Percentiles rank a stretch among this genome's conserved stretches.
phyloP scores from a whole-genome alignment of 2,329 filamentous ascomycete genomes.

The Cercospora janseana region DNA sequence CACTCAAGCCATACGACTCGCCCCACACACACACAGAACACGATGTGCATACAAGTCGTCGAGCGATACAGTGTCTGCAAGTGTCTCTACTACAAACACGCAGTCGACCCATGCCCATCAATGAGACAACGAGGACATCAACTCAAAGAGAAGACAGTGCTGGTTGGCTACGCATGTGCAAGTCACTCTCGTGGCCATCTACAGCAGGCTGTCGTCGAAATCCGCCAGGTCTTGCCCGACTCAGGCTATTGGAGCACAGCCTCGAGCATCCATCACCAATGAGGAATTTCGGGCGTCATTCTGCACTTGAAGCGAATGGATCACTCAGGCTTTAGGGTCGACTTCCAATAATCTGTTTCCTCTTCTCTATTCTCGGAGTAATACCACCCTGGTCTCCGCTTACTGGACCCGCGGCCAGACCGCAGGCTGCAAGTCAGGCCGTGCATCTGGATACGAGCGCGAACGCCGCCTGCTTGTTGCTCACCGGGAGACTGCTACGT shows the following conservation, averaged over 20 bases:
- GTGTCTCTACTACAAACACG: conserved; percentile 84
- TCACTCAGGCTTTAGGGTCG: too few species aligned
- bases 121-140: conserved; percentile 72
- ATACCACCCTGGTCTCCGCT: too few species aligned
- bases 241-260: conserved; percentile 27
- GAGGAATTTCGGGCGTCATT: too few species aligned
- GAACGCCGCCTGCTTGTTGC: too few species aligned
- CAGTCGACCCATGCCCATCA: conserved; percentile 74
- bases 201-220: background rate
- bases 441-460: too few species aligned
- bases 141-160: conserved; percentile 71
- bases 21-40: conserved; percentile 32
- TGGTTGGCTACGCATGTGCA: conserved; percentile 76
- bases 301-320: too few species aligned
- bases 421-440: too few species aligned
- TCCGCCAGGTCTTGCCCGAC: conserved; percentile 20
- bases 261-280: conserved; percentile 2
- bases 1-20: background rate
- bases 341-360: too few species aligned
- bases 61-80: conserved; percentile 84
- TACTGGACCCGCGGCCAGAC: too few species aligned
- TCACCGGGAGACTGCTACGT: too few species aligned
- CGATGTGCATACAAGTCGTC: conserved; percentile 83
- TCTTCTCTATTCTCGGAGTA: too few species aligned
- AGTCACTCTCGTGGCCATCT: conserved; percentile 20